Conservation (phyloP, 495 filamentous ascomycete genomes). For the Xylaria acuta region DNA sequence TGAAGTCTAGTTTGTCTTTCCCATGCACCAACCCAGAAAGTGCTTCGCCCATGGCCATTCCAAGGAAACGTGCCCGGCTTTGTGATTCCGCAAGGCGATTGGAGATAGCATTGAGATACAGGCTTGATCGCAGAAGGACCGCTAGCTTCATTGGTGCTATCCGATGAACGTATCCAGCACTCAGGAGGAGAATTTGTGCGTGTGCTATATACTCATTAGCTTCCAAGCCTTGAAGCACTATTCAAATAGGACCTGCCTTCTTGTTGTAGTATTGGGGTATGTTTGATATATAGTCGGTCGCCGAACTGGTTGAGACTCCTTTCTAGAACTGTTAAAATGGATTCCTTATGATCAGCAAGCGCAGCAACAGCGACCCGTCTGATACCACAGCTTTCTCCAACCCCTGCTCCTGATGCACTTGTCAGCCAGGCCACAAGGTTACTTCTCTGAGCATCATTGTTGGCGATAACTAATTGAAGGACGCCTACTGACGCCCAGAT, state of each 20-base stretch:
- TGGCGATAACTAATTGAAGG: constrained; percentile 46
- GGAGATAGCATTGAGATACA: constrained; percentile 79
- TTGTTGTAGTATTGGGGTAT: constrained; percentile 81
- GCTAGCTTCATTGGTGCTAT: constrained; percentile 63
- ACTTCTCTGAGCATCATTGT: constrained; percentile 47
- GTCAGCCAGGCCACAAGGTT: constrained; percentile 74
- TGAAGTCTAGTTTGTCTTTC: constrained; percentile 75
- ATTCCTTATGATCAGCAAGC: constrained; percentile 58
- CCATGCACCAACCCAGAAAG: constrained; percentile 83
- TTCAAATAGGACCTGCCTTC: constrained; percentile 66
- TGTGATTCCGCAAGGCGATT: constrained; percentile 85
- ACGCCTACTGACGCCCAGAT: constrained; percentile 58
- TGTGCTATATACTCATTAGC: constrained; percentile 61
- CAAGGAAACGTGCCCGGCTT: constrained; percentile 76
- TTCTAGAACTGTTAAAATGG: constrained; percentile 65
- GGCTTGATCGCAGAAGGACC: constrained; percentile 69
- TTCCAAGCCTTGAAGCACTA: background rate
- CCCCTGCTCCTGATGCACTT: constrained; percentile 66
- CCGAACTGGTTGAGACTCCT: constrained; percentile 76
- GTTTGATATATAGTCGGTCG: constrained; percentile 85
- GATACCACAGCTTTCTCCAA: constrained; percentile 66
- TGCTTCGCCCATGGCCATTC: constrained; percentile 85
- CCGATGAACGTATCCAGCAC: constrained; percentile 76
- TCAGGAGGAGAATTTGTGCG: constrained; percentile 78
- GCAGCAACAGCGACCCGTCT: constrained; percentile 70